phyloP scores from a whole-genome alignment of 2,329 filamentous ascomycete species.

The Clathrospora elynae region DNA sequence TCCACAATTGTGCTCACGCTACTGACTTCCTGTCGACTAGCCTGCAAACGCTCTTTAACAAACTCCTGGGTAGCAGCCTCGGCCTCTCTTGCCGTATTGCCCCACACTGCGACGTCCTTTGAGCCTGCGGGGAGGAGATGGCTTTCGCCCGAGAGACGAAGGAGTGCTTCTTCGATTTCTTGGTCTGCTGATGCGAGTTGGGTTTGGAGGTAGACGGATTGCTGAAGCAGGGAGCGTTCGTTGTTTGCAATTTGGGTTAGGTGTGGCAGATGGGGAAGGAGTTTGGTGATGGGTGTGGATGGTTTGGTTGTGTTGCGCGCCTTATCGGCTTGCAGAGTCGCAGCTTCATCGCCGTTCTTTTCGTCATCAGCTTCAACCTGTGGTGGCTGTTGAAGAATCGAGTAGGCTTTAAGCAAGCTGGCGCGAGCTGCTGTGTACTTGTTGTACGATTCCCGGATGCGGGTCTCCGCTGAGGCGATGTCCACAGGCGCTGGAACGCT shows the following conservation, averaged over 20 bases:
- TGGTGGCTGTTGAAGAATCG: constrained; percentile 23
- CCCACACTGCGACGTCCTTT: constrained; percentile 36
- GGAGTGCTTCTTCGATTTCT: constrained; percentile 35
- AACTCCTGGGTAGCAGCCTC: constrained; percentile 25
- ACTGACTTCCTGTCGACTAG: constrained; percentile 30
- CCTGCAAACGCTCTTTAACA: constrained; percentile 27
- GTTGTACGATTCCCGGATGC: constrained; percentile 39
- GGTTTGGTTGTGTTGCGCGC: background rate
- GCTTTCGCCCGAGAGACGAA: constrained; percentile 47
- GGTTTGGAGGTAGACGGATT: constrained; percentile 41
- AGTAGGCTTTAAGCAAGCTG: constrained; percentile 27
- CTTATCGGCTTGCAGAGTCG: background rate
- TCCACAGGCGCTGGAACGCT: constrained; percentile 13
- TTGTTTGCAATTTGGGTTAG: constrained; percentile 31
- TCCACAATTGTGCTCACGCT: constrained; percentile 35
- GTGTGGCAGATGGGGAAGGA: constrained; percentile 40
- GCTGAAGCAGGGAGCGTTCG: constrained; percentile 42
- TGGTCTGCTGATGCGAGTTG: constrained; percentile 41
- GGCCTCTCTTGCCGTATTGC: constrained; percentile 27
- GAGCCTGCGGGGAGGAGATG: constrained; percentile 45
- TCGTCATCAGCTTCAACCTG: background rate
- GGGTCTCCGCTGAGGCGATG: constrained; percentile 27
- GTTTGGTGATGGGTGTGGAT: constrained; percentile 24
- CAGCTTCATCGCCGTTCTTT: background rate
- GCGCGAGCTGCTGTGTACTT: constrained; percentile 37